Conservation (phyloP, 352 stramenopile species). For the Paralagenidium karlingii region DNA sequence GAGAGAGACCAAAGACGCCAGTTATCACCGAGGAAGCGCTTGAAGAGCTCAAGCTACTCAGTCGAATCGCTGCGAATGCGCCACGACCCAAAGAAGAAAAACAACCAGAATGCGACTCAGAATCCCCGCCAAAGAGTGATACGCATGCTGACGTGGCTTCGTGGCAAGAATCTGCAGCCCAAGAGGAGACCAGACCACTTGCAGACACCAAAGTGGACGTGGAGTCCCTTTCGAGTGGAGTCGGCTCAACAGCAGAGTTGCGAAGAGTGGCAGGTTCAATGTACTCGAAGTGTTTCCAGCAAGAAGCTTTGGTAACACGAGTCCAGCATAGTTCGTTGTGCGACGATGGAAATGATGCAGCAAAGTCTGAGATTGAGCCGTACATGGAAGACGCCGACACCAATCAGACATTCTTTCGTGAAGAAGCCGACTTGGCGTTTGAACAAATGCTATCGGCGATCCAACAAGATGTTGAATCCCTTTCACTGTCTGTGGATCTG, state of each 20-base stretch:
- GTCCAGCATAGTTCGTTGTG: not conserved
- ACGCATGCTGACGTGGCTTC: not conserved
- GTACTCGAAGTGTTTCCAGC: conserved; percentile 9
- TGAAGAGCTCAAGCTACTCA: conserved; percentile 27
- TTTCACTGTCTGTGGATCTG: conserved; percentile 15
- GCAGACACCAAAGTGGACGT: conserved; percentile 1
- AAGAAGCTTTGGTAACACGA: conserved; percentile 3
- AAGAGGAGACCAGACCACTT: conserved; percentile 1
- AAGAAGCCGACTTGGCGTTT: conserved; percentile 9
- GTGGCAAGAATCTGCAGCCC: not conserved
- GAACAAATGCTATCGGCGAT: conserved; percentile 24
- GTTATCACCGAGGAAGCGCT: conserved; percentile 25
- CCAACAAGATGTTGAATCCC: conserved; percentile 10
- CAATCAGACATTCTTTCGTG: too few species aligned
- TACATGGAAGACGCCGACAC: too few species aligned
- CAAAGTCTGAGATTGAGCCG: too few species aligned
- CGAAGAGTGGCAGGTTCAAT: not conserved
- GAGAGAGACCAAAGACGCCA: too few species aligned
- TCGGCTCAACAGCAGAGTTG: not conserved
- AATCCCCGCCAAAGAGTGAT: not conserved
- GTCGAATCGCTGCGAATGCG: conserved; percentile 8
- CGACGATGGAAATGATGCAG: conserved; percentile 1
- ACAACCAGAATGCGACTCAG: conserved; percentile 6
- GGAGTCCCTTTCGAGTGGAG: not conserved
- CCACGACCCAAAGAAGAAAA: conserved; percentile 2